Evolutionary conservation across 768 basidiomycete species (phyloP).

Genomic region (Exidia glandulosa): DNA sequence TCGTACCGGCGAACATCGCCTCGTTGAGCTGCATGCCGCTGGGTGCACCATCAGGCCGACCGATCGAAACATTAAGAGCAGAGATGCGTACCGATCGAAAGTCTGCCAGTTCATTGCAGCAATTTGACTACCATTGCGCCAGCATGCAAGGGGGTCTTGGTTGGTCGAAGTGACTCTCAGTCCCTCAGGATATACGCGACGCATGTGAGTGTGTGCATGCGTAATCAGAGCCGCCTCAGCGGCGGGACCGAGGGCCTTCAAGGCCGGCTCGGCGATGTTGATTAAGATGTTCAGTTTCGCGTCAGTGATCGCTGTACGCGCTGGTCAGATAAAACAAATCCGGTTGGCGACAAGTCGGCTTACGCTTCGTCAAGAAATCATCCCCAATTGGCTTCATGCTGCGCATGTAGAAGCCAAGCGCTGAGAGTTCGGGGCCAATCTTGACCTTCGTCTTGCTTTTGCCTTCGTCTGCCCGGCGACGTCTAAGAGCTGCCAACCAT

Average conservation of each 20-base stretch:
- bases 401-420: constrained; percentile 47
- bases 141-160: constrained; percentile 38
- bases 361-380: constrained; percentile 37
- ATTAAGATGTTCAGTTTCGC: constrained; percentile 39
- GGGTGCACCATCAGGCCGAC: constrained; percentile 1
- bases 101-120: constrained; percentile 52
- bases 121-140: constrained; percentile 48
- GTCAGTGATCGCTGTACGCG: constrained; percentile 23
- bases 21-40: constrained; percentile 38
- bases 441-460: constrained; percentile 3
- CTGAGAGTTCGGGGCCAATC: constrained; percentile 25
- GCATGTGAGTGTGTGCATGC: constrained; percentile 34
- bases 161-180: constrained; percentile 47
- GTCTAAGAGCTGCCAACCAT: constrained; percentile 12
- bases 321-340: background rate
- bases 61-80: background rate
- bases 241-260: constrained; percentile 29
- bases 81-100: constrained; percentile 31
- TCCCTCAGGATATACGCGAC: constrained; percentile 49
- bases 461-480: constrained; percentile 10
- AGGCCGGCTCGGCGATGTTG: constrained; percentile 47
- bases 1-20: constrained; percentile 45
- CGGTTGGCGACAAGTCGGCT: background rate
- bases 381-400: constrained; percentile 45
- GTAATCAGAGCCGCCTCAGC: constrained; percentile 23